Conservation (phyloP, 2,329 filamentous ascomycete genomes). For the Ophioceras dolichostomum region DNA sequence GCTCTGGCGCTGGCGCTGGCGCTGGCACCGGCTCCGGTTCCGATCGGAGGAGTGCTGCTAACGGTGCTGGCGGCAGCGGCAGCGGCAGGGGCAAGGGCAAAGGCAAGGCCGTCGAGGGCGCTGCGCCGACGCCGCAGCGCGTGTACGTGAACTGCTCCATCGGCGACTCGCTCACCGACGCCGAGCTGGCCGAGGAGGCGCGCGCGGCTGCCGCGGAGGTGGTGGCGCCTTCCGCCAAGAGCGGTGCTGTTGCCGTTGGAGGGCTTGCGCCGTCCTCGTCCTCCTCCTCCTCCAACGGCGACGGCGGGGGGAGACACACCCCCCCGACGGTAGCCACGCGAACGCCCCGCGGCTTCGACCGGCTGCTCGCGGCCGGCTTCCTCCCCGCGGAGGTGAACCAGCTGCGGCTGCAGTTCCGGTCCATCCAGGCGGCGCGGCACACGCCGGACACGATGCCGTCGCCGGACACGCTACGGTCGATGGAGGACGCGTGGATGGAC, state of each 20-base stretch:
- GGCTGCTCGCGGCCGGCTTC: conserved; percentile 72
- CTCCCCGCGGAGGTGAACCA: conserved; percentile 71
- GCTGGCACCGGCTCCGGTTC: conserved; percentile 9
- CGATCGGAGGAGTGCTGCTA: too few species aligned
- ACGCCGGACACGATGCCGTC: conserved; percentile 85
- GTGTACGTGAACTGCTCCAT: conserved; percentile 93
- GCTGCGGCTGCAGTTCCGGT: conserved; percentile 77
- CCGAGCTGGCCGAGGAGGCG: conserved; percentile 50
- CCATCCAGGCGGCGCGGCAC: conserved; percentile 68
- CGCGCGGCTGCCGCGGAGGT: conserved; percentile 33
- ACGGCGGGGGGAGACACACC: not conserved
- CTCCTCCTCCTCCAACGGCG: not conserved
- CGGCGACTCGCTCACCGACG: conserved; percentile 55
- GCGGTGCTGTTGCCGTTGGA: too few species aligned
- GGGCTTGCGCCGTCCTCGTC: conserved; percentile 11
- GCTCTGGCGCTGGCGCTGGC: conserved; percentile 7
- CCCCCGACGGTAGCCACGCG: conserved; percentile 25
- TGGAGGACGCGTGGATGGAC: conserved; percentile 91
- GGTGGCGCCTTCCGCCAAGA: conserved; percentile 1
- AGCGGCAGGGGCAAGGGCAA: conserved; percentile 25
- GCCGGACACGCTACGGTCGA: conserved; percentile 57
- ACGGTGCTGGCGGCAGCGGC: not conserved
- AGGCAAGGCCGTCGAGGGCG: conserved; percentile 52
- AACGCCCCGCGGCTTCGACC: conserved; percentile 72
- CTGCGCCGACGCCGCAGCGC: conserved; percentile 31